Conservation (phyloP, 306 rosid species). For the Lathyrus aphaca region DNA sequence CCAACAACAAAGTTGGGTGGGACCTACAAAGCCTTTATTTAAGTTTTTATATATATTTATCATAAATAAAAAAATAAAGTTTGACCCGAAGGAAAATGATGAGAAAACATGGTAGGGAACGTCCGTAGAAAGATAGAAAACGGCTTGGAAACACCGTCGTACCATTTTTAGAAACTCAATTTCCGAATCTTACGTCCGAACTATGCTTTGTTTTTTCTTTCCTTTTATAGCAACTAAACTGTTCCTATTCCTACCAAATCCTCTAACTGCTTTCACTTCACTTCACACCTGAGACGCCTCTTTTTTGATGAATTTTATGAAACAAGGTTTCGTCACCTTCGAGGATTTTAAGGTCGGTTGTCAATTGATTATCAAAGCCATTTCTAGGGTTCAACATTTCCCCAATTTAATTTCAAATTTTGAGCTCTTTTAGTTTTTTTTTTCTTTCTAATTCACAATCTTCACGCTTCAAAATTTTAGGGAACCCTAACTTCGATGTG, state of each 20-base stretch:
- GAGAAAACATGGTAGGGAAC: slow-evolving; percentile 16
- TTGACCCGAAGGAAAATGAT: slow-evolving; percentile 3
- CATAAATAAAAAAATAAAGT: not conserved
- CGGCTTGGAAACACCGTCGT: slow-evolving; percentile 38
- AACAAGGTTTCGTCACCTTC: slow-evolving; percentile 34
- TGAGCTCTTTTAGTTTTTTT: too few relatives aligned
- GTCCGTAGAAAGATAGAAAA: slow-evolving; percentile 22
- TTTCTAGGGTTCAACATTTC: slow-evolving; percentile 26
- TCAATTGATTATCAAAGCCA: not conserved
- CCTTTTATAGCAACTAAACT: slow-evolving; percentile 3
- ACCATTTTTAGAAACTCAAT: slow-evolving; percentile 24
- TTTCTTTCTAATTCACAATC: not conserved
- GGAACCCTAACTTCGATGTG: slow-evolving; percentile 26
- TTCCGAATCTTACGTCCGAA: slow-evolving; percentile 12
- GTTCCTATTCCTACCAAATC: not conserved
- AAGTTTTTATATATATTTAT: not conserved
- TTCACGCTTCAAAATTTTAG: not conserved
- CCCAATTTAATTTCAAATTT: not conserved
- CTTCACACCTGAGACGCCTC: slow-evolving; percentile 14
- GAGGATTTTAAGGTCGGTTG: slow-evolving; percentile 38
- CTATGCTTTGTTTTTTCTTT: not conserved
- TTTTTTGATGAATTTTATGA: slow-evolving; percentile 24
- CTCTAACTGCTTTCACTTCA: not conserved
- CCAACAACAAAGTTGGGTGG: not conserved
- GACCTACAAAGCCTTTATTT: not conserved